Base-by-base conservation (phyloP, 306 rosid genomes). In the Fragaria iinumae region DNA sequence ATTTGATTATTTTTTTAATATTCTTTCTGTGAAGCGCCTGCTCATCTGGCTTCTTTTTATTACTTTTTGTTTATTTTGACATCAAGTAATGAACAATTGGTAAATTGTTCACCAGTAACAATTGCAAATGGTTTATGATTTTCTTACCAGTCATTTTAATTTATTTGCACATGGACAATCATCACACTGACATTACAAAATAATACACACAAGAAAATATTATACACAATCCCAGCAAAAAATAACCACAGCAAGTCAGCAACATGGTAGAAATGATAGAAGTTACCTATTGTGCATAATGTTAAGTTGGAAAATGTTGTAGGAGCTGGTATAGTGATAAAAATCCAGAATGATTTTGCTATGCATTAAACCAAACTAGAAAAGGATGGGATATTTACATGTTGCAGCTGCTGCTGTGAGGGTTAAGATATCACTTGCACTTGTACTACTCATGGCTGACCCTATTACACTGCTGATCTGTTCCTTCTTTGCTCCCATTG, bases 371-470 rank as follows among this genome's bases (percentile, higher is more conserved):
- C 21, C 4, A 72, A 38, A 11, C 13, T 55, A 36, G 76, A 38
- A 16, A 55, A 13, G 39, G 47, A 56, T 57, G 25, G 41, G 25
- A 43, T 39, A 34, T 27, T 75, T 85, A 95, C 99, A 89, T 59
- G 99, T 95, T 72, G 96, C 79, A 57, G 99, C 98, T 9, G 98
- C 87, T 11, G 97, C 96, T 23, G 99, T 90, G 76, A 95, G 97
- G 29, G 98, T 92, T 34, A 92, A 81, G 77, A 95, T 87, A 32
- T 95, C 98, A 76, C 73, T 87, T 65, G 97, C 86, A 78, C 45
- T 85, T 18, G 95, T 82, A 65, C 89, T 87, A 50, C 60, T 82
- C 80, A 91, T 88, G 84, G 99, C 98, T 1, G 99, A 92, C 23
- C 87, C 86, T 36, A 95, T 88, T 2, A 84, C 86, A 67, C 71